Conservation (phyloP, 345 rosid genomes). For the Hypericum perforatum region DNA sequence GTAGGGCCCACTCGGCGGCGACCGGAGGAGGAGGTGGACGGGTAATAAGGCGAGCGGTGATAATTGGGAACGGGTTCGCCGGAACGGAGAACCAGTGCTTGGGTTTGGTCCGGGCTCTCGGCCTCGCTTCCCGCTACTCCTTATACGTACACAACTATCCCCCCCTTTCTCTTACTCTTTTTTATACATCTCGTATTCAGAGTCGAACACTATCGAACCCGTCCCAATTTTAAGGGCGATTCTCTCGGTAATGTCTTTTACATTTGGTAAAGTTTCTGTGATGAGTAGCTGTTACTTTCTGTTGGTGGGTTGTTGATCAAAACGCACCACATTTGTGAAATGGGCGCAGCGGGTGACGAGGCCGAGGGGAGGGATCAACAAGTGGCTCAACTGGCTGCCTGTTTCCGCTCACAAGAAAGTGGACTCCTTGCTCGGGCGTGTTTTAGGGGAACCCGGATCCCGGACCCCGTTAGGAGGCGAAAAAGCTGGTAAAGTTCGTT, state of each 20-base stretch:
- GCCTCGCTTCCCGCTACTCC: conserved; percentile 53
- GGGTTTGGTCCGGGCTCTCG: conserved; percentile 78
- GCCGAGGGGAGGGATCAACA: conserved; percentile 18
- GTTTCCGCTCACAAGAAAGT: conserved; percentile 10
- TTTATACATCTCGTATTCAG: neutral
- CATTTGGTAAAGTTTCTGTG: too few species aligned
- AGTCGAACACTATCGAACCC: too few species aligned
- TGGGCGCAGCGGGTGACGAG: conserved; percentile 13
- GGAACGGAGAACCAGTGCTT: conserved; percentile 91
- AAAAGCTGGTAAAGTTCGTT: too few species aligned
- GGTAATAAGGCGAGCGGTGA: conserved; percentile 44
- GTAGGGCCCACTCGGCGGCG: conserved; percentile 17
- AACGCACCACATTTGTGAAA: neutral
- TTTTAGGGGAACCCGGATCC: conserved; percentile 3
- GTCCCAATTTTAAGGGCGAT: too few species aligned
- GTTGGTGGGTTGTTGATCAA: too few species aligned
- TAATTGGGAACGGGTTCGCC: conserved; percentile 78
- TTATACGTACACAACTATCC: conserved; percentile 29
- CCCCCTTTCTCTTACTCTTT: neutral
- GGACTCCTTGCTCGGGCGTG: neutral
- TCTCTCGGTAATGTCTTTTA: too few species aligned
- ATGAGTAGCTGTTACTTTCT: too few species aligned
- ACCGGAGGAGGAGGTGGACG: conserved; percentile 11
- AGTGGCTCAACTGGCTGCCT: conserved; percentile 21
- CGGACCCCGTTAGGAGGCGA: neutral